Base-by-base conservation (phyloP, 2,329 filamentous ascomycete species). In the Beauveria bassiana region DNA sequence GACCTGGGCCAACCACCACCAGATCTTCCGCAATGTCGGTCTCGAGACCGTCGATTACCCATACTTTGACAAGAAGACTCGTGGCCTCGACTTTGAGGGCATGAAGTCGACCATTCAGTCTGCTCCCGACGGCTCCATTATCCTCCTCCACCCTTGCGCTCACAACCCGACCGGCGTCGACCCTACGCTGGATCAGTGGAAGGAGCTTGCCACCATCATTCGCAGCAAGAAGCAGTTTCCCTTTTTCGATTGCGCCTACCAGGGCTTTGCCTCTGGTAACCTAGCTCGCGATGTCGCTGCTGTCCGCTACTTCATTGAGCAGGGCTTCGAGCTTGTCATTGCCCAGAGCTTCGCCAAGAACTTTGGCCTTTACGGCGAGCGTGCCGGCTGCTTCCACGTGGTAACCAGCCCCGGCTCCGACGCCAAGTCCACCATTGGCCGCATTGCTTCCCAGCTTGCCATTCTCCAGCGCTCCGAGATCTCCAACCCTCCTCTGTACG, bases 101-200 rank as follows among this genome's bases (percentile, higher is more conserved):
- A 93, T 98, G 89, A 86, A 91, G 73, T 74, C 78, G 54, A 77
- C 89, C 40, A 79, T 98, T 57, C 75, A 84, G 64, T 78, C 81
- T 40, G 93, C 93, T 8, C 88, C 91, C 3, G 81, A 89, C 58
- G 86, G 86, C 68, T 93, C 90, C 72, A 86, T 99, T 74, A 87
- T 99, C 74, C 83, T 98, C 50, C 85, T 98, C 45, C 95, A 98
- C 78, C 90, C 92, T 65, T 99, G 95, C 74, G 95, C 95, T 43
- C 95, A 99, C 81, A 99, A 99, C 80, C 95, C 95, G 42, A 99
- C 95, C 1, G 95, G 95, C 63, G 93, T 99, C 65, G 95, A 99
- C 77, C 93, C 93, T 8, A 96, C 93, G 22, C 81, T 89, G 67
- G 91, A 93, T 59, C 95, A 99, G 79, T 99, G 95, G 95, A 91